Evolutionary conservation across 208 protist genomes (phyloP), one percentile per base, ranked within the genome.

Genomic region (Leishmania braziliensis): DNA sequence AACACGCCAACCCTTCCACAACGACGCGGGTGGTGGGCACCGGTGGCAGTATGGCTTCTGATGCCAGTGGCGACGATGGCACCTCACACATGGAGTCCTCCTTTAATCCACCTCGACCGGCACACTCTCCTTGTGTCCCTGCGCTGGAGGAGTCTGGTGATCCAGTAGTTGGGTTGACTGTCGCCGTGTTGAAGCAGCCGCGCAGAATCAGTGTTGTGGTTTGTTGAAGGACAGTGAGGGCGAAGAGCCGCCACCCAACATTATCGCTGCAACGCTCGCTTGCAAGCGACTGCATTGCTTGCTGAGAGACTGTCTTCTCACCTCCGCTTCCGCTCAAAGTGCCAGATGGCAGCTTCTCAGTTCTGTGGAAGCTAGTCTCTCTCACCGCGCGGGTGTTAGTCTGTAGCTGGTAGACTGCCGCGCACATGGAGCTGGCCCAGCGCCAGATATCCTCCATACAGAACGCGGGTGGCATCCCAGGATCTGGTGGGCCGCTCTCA

Each of bases 341-440:
- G 36, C 14, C 69, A 26, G 26, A 73, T 1, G 69, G 14, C 2
- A 1, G 36, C 36, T 26, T 53, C 43, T 33, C 46, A 18, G 3
- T 51, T 26, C 53, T 26, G 69, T 53, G 4, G 69, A 20, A 29
- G 23, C 48, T 16, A 2, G 39, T 53, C 43, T 53, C 29, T 69
- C 2, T 66, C 36, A 43, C 73, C 39, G 48, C 0, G 2, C 12
- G 69, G 39, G 69, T 20, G 69, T 26, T 33, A 29, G 69, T 73
- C 60, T 85, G 81, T 54, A 85, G 46, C 36, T 70, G 66, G 29
- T 78, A 85, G 29, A 81, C 81, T 18, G 81, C 81, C 3, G 50
- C 20, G 16, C 70, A 58, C 71, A 81, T 60, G 20, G 60, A 50
- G 43, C 73, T 65, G 6, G 81, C 81, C 29, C n/a, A 80, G 48